Conservation (phyloP, 1,139 yeast species). For the Arxiozyma heterogenica region DNA sequence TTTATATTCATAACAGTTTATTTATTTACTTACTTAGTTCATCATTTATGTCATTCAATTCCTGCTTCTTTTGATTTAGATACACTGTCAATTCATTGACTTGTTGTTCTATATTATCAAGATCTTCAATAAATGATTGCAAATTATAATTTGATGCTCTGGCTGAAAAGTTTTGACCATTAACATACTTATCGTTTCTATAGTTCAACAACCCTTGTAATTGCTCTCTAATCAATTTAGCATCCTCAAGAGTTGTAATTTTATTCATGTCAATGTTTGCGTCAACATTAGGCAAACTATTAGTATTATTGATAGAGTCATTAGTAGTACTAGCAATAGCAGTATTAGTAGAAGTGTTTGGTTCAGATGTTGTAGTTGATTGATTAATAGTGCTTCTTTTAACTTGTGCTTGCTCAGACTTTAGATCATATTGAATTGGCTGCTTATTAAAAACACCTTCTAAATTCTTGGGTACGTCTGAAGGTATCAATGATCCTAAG, state of each 20-base stretch:
- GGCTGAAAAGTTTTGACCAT: slow-evolving; percentile 7
- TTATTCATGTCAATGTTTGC: not conserved
- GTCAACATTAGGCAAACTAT: not conserved
- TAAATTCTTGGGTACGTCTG: slow-evolving; percentile 88
- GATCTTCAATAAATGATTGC: slow-evolving; percentile 36
- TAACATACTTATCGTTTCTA: slow-evolving; percentile 25
- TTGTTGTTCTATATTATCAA: slow-evolving; percentile 45
- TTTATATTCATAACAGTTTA: not conserved
- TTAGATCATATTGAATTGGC: slow-evolving; percentile 65
- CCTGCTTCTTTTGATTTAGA: slow-evolving; percentile 39
- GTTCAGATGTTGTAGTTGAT: slow-evolving; percentile 19
- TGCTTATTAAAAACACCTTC: slow-evolving; percentile 88
- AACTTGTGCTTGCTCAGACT: slow-evolving; percentile 41
- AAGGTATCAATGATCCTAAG: slow-evolving; percentile 71
- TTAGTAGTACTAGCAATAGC: too few species aligned
- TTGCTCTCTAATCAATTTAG: slow-evolving; percentile 52
- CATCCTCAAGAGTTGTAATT: slow-evolving; percentile 33
- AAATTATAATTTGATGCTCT: slow-evolving; percentile 18
- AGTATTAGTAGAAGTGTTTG: not conserved
- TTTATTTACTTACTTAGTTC: slow-evolving; percentile 29
- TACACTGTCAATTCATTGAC: slow-evolving; percentile 46
- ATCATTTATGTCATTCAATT: slow-evolving; percentile 36
- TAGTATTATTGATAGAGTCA: too few species aligned
- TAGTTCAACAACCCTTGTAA: slow-evolving; percentile 43
- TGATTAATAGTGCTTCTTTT: slow-evolving; percentile 16